These are phyloP conservation scores for Salix dunnii DNA, from an alignment of 345 rosid genomes.

Conservation along the genomic window DNA sequence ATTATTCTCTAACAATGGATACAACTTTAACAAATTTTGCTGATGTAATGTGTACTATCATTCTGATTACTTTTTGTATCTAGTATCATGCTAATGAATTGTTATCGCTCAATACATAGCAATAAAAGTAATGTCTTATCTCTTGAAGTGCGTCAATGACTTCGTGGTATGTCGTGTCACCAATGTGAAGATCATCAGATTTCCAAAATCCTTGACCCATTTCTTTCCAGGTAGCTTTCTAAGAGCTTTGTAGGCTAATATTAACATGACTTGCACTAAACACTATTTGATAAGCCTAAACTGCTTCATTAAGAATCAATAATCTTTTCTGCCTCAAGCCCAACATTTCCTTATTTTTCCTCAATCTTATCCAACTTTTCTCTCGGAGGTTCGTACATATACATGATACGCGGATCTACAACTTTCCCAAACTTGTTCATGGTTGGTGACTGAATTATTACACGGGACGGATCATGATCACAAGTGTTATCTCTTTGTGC, in stretches of 20 bases:
- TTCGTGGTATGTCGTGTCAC: slow-evolving; percentile 34
- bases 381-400: slow-evolving; percentile 51
- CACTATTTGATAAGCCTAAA: too few relatives aligned
- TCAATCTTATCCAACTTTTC: neutral
- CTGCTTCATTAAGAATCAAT: neutral
- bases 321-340: neutral
- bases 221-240: slow-evolving; percentile 51
- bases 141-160: slow-evolving; percentile 41
- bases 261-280: neutral
- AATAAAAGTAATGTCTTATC: slow-evolving; percentile 35
- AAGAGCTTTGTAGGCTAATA: neutral
- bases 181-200: slow-evolving; percentile 39
- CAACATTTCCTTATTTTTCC: neutral
- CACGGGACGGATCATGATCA: slow-evolving; percentile 65
- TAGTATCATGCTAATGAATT: slow-evolving; percentile 55
- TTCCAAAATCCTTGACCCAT: slow-evolving; percentile 46
- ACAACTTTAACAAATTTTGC: neutral
- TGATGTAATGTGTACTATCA: neutral
- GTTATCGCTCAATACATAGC: slow-evolving; percentile 35
- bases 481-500: slow-evolving; percentile 25
- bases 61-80: neutral
- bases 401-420: slow-evolving; percentile 55
- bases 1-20: neutral
- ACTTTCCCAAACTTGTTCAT: slow-evolving; percentile 56
- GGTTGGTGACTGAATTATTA: slow-evolving; percentile 66